These are phyloP conservation scores for Amphichorda felina DNA, from an alignment of 2,329 filamentous ascomycete species.

Conservation along the genomic window DNA sequence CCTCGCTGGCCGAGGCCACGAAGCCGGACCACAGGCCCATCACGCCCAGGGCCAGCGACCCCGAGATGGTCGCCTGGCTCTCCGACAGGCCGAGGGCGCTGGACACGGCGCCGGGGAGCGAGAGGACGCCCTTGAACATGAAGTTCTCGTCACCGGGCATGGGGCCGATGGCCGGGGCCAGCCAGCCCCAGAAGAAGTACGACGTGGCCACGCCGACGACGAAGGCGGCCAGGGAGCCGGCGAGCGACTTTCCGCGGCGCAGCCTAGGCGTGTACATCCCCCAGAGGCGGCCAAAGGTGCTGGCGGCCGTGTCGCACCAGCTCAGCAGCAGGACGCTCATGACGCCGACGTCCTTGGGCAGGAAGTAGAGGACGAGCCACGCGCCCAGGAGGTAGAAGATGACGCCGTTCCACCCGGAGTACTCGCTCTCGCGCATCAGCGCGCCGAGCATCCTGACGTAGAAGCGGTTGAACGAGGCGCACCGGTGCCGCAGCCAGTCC, in stretches of 20 bases:
- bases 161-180: slow-evolving; percentile 57
- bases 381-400: slow-evolving; percentile 92
- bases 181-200: slow-evolving; percentile 75
- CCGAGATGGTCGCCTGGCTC: slow-evolving; percentile 50
- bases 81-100: slow-evolving; percentile 47
- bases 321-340: slow-evolving; percentile 83
- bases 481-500: slow-evolving; percentile 76
- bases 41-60: slow-evolving; percentile 60
- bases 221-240: slow-evolving; percentile 78
- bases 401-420: slow-evolving; percentile 87
- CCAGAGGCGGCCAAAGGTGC: slow-evolving; percentile 83
- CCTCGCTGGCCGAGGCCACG: slow-evolving; percentile 78
- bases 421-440: slow-evolving; percentile 95
- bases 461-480: slow-evolving; percentile 67
- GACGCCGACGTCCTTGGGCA: slow-evolving; percentile 87
- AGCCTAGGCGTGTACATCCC: slow-evolving; percentile 81
- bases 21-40: slow-evolving; percentile 85
- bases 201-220: slow-evolving; percentile 74
- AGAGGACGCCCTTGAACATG: slow-evolving; percentile 69
- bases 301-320: slow-evolving; percentile 97
- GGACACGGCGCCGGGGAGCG: slow-evolving; percentile 50
- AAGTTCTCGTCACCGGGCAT: slow-evolving; percentile 58
- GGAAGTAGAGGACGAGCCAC: slow-evolving; percentile 74
- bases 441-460: slow-evolving; percentile 81
- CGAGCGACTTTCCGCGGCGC: slow-evolving; percentile 79